Percentiles rank a stretch among this genome's conserved stretches.
These are phyloP conservation scores for Ramalina intermedia DNA, from an alignment of 495 filamentous ascomycete species.

Conservation along the genomic window DNA sequence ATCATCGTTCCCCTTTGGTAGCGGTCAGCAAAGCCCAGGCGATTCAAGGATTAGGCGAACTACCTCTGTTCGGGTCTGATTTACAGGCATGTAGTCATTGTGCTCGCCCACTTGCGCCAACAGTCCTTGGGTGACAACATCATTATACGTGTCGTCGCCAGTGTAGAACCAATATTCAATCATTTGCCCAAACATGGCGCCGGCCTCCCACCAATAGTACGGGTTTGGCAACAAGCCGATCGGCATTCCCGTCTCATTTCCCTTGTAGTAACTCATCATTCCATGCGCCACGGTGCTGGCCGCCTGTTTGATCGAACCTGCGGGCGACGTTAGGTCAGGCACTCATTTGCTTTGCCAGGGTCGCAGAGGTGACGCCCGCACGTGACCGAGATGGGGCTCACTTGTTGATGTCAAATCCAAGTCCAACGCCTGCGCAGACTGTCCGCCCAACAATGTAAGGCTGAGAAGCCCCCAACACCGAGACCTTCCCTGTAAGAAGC, in stretches of 20 bases:
- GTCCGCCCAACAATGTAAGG: conserved; percentile 5
- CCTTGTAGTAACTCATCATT: conserved; percentile 57
- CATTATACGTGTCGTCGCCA: conserved; percentile 46
- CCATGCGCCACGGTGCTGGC: conserved; percentile 44
- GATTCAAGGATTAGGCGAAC: neutral
- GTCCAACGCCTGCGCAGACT: conserved; percentile 5
- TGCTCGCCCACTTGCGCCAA: conserved; percentile 43
- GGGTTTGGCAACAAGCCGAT: conserved; percentile 42
- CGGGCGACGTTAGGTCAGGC: neutral
- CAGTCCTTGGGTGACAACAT: conserved; percentile 36
- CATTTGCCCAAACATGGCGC: conserved; percentile 53
- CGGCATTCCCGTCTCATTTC: conserved; percentile 46
- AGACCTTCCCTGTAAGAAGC: conserved; percentile 1
- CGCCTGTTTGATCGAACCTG: conserved; percentile 52
- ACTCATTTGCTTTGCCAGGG: neutral
- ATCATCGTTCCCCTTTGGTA: conserved; percentile 45
- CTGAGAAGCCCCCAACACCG: conserved; percentile 3
- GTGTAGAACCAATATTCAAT: conserved; percentile 59
- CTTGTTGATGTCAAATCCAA: conserved; percentile 11
- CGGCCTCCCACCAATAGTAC: conserved; percentile 67
- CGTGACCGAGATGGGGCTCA: neutral
- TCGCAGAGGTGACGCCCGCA: neutral
- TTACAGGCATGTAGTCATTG: conserved; percentile 46
- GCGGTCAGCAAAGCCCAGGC: neutral
- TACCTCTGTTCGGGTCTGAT: conserved; percentile 42